These are phyloP conservation scores for Hypoxylon trugodes DNA, from an alignment of 495 filamentous ascomycete genomes.

Conservation along the genomic window DNA sequence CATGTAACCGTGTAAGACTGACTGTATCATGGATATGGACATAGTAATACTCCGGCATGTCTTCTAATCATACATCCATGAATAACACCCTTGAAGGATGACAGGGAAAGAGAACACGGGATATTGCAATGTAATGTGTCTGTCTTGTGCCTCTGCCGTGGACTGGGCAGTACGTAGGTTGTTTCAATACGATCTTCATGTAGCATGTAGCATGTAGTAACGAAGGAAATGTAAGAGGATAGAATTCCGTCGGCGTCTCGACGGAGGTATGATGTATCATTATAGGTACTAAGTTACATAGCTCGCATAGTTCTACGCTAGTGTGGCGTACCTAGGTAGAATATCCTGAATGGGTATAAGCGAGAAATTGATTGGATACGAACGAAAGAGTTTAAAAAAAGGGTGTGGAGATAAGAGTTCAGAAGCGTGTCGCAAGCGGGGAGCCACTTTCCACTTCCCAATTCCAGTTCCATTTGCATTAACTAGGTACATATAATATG, in stretches of 20 bases:
- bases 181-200: neutral
- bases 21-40: too few relatives aligned
- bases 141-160: too few relatives aligned
- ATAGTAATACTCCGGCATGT: slow-evolving; percentile 6
- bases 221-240: neutral
- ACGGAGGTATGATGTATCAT: slow-evolving; percentile 27
- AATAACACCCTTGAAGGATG: too few relatives aligned
- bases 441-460: slow-evolving; percentile 11
- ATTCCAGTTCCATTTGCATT: neutral
- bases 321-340: slow-evolving; percentile 6
- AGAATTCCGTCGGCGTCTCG: slow-evolving; percentile 20
- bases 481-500: too few relatives aligned
- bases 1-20: too few relatives aligned
- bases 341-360: slow-evolving; percentile 33
- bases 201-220: neutral
- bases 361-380: slow-evolving; percentile 34
- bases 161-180: slow-evolving; percentile 1
- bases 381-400: too few relatives aligned
- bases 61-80: neutral
- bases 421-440: slow-evolving; percentile 12
- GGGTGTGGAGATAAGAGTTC: slow-evolving; percentile 5
- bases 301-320: slow-evolving; percentile 27
- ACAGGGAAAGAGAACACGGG: too few relatives aligned
- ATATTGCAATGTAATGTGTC: too few relatives aligned
- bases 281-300: slow-evolving; percentile 13